A percentile compares a stretch with the other conserved stretches of the same genome.
phyloP scores from a whole-genome alignment of 2,329 filamentous ascomycete species.

The Phaeosphaeria sp. region DNA sequence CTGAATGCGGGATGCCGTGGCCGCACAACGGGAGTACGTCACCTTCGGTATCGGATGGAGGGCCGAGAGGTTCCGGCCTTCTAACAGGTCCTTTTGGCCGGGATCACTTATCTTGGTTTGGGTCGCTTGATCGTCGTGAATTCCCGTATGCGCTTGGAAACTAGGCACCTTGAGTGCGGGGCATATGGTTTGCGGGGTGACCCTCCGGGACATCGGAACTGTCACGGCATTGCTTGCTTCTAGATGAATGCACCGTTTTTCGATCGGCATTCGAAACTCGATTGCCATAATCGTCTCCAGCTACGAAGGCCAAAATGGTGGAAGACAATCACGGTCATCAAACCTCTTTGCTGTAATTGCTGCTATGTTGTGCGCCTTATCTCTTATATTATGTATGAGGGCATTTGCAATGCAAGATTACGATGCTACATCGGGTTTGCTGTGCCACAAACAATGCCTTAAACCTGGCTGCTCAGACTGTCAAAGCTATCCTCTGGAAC shows the following conservation, averaged over 20 bases:
- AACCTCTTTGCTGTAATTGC: background rate
- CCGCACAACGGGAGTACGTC: conserved; percentile 11
- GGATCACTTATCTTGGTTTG: conserved; percentile 5
- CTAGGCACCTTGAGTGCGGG: conserved; percentile 54
- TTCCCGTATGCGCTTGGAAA: conserved; percentile 10
- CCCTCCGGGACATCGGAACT: conserved; percentile 7
- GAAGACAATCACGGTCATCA: too few relatives aligned
- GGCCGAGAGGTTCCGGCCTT: conserved; percentile 1
- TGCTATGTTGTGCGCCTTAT: background rate
- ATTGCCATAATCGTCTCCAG: background rate
- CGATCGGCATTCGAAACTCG: background rate
- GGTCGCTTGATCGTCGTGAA: background rate
- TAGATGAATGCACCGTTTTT: background rate
- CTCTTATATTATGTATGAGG: background rate
- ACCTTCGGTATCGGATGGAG: conserved; percentile 8
- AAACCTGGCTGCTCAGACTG: conserved; percentile 21
- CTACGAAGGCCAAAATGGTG: background rate
- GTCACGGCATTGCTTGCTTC: background rate
- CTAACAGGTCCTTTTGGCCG: conserved; percentile 11
- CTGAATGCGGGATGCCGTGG: conserved; percentile 2
- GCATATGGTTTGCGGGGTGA: conserved; percentile 27
- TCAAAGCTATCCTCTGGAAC: conserved; percentile 38
- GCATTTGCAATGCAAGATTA: background rate
- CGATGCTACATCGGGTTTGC: too few relatives aligned
- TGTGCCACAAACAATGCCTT: too few relatives aligned